Base-by-base conservation (phyloP, 164 flowering plant species). In the Aristolochia fimbriata region DNA sequence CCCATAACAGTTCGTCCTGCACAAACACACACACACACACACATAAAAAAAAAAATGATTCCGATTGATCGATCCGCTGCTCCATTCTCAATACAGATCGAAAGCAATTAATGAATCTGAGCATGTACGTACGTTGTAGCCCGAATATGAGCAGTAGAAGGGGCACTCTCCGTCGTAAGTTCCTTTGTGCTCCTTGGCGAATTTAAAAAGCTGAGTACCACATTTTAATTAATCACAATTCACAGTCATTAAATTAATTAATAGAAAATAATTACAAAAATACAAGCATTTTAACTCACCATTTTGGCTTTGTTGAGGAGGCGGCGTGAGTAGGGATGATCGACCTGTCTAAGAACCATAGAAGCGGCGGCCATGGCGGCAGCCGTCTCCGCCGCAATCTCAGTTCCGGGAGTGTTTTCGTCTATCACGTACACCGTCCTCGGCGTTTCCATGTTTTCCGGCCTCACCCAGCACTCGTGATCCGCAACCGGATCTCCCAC, bases 1-100 rank as follows among this genome's bases (percentile, higher is more conserved):
- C 97, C 97, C 98, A 89, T 65, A 87, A 54, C 16, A 93, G 76
- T 82, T 93, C 98, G 70, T 93, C 98, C 98, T 89, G 77, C 76
- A 76, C 17, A 16, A 27, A 2, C 5, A 27, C n/a, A n/a, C n/a
- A n/a, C n/a, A n/a, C n/a, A n/a, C n/a, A n/a, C n/a, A n/a, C n/a
- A n/a, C n/a, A n/a, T n/a, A n/a, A n/a, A n/a, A n/a, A n/a, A n/a
- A n/a, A n/a, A n/a, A n/a, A n/a, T n/a, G n/a, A 19, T 22, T 51
- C 24, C 55, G 15, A 51, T 15, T 19, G 25, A 2, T 51, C 55
- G 7, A 13, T 25, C 21, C 25, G 2, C 19, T 51, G 14, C 30
- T 4, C 30, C 30, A 27, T 27, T 27, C 5, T 27, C 30, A 27
- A 27, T 27, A 27, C 30, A n/a, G n/a, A n/a, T n/a, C n/a, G n/a